Conservation (phyloP, 2,329 filamentous ascomycete genomes). For the Neofusicoccum parvum region DNA sequence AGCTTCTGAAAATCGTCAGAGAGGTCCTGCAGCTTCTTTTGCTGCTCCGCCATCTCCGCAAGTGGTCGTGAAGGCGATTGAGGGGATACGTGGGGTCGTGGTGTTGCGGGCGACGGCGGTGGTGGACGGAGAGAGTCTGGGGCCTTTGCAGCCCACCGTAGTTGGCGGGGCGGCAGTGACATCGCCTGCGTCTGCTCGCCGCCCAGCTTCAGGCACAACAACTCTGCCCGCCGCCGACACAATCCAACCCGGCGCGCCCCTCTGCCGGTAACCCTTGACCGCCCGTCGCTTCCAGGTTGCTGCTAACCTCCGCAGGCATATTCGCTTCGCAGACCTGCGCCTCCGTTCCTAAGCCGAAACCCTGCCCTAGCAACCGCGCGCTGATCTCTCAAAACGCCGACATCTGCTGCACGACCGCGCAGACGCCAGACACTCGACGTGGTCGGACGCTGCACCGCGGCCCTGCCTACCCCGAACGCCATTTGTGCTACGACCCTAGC, state of each 20-base stretch:
- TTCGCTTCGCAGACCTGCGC: not conserved
- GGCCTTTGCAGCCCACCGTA: constrained; percentile 3
- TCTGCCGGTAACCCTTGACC: not conserved
- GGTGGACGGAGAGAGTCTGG: constrained; percentile 8
- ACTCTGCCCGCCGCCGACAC: not conserved
- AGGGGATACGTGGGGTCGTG: not conserved
- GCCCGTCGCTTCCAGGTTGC: not conserved
- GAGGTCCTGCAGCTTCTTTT: constrained; percentile 77
- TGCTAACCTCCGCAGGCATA: not conserved
- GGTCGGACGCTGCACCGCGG: not conserved
- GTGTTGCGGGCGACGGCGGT: not conserved
- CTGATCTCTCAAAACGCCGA: constrained; percentile 10
- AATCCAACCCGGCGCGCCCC: not conserved
- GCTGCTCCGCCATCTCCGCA: constrained; percentile 52
- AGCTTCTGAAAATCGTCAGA: constrained; percentile 87
- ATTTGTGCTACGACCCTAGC: not conserved
- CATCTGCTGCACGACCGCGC: not conserved
- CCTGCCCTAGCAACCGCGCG: constrained; percentile 10
- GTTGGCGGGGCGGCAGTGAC: constrained; percentile 12
- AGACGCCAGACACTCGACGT: constrained; percentile 1
- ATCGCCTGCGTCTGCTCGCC: constrained; percentile 10
- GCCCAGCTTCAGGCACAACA: constrained; percentile 12
- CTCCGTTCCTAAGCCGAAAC: not conserved
- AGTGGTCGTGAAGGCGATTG: not conserved
- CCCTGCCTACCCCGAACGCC: not conserved